These are phyloP conservation scores for Kwoniella botswanensis DNA, from an alignment of 768 basidiomycete species.

Conservation along the genomic window DNA sequence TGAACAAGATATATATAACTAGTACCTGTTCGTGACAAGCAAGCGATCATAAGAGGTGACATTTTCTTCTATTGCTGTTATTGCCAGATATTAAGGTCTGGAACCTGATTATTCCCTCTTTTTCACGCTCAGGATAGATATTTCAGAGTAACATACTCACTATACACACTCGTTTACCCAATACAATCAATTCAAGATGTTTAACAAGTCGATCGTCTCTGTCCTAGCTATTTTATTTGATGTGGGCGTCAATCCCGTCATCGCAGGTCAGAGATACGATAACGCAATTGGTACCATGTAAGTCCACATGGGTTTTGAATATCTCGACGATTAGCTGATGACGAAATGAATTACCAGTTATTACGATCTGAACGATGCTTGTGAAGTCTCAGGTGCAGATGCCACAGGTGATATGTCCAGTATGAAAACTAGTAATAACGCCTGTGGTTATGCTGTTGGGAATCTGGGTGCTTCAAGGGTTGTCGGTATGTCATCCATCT, in stretches of 20 bases:
- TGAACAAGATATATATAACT: too few relatives aligned
- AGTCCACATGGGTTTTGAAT: background rate
- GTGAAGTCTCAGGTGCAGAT: background rate
- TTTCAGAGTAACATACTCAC: background rate
- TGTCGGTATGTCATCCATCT: background rate
- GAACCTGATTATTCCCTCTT: too few relatives aligned
- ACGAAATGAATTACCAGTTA: slow-evolving; percentile 8
- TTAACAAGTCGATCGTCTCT: too few relatives aligned
- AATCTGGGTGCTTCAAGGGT: background rate
- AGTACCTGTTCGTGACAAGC: too few relatives aligned
- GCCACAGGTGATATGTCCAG: background rate
- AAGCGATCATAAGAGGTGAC: too few relatives aligned
- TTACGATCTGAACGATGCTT: slow-evolving; percentile 13
- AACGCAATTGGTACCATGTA: background rate
- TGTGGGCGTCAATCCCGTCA: background rate
- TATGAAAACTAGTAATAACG: background rate
- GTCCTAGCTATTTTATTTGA: background rate
- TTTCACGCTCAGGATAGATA: too few relatives aligned
- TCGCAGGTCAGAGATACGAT: background rate
- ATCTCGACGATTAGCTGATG: background rate
- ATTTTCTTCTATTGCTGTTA: too few relatives aligned
- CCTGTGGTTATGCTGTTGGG: slow-evolving; percentile 2
- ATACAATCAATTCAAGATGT: too few relatives aligned
- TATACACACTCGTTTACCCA: background rate
- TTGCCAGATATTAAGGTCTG: too few relatives aligned